phyloP scores from a whole-genome alignment of 306 rosid species.

The Lagenaria siceraria region DNA sequence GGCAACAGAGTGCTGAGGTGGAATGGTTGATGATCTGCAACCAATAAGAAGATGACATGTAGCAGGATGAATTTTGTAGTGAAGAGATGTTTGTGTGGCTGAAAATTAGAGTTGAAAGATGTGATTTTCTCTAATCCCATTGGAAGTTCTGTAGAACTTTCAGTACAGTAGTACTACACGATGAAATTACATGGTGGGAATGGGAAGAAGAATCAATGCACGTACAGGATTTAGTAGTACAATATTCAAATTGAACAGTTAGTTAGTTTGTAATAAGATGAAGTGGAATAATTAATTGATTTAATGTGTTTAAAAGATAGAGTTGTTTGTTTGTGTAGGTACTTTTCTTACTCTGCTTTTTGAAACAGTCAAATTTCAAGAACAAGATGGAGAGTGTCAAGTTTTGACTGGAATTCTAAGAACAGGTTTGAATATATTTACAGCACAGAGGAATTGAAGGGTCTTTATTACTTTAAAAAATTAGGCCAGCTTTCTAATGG shows the following conservation, averaged over 20 bases:
- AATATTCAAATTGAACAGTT: not conserved
- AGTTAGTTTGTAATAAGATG: not conserved
- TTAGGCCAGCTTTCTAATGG: too few relatives aligned
- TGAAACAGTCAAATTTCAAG: not conserved
- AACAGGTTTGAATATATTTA: not conserved
- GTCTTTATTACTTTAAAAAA: not conserved
- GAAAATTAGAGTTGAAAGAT: conserved; percentile 10
- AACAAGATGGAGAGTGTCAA: not conserved
- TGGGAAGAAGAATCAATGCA: not conserved
- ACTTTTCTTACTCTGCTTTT: not conserved
- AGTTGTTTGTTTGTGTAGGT: not conserved
- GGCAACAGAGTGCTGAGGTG: conserved; percentile 21
- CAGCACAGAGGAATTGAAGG: not conserved
- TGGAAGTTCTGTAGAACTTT: not conserved
- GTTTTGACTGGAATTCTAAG: not conserved
- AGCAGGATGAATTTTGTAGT: conserved; percentile 14
- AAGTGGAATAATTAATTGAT: not conserved
- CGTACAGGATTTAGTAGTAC: not conserved
- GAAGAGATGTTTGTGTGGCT: conserved; percentile 28
- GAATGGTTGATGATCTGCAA: conserved; percentile 15
- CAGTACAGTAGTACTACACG: not conserved
- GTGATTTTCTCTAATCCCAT: not conserved
- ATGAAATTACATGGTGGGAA: not conserved
- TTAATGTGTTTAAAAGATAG: not conserved
- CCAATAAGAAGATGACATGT: conserved; percentile 22